A percentile compares a stretch with the other conserved stretches of the same genome.
Evolutionary conservation across 2,329 filamentous ascomycete genomes (phyloP).

Genomic region (Pseudopithomyces chartarum): DNA sequence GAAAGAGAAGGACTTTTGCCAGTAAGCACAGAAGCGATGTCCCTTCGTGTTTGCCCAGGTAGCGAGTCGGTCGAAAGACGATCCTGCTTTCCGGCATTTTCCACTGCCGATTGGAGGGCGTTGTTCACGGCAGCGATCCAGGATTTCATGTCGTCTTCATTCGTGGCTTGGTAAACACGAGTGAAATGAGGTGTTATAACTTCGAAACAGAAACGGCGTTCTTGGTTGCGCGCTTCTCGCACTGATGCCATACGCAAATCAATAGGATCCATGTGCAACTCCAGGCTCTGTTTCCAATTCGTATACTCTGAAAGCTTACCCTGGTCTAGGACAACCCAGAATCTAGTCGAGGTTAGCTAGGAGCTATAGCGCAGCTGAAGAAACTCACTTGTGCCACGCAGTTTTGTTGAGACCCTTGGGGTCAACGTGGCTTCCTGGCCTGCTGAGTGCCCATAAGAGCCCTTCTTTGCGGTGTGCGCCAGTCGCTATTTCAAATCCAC

Average conservation of each 20-base stretch:
- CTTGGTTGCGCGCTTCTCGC: constrained; percentile 90
- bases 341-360: constrained; percentile 60
- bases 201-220: constrained; percentile 96
- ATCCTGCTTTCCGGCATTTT: constrained; percentile 67
- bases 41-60: constrained; percentile 68
- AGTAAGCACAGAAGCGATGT: constrained; percentile 90
- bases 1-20: constrained; percentile 83
- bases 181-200: constrained; percentile 97
- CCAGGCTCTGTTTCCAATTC: constrained; percentile 97
- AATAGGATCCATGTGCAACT: constrained; percentile 97
- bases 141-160: constrained; percentile 95
- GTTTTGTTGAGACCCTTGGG: constrained; percentile 95
- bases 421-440: constrained; percentile 92
- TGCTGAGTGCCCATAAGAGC: constrained; percentile 89
- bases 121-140: constrained; percentile 99
- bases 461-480: constrained; percentile 86
- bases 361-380: not conserved
- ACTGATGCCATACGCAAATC: constrained; percentile 97
- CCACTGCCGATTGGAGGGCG: constrained; percentile 92
- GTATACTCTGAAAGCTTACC: constrained; percentile 97
- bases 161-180: constrained; percentile 95
- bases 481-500: constrained; percentile 55
- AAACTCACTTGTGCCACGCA: constrained; percentile 93
- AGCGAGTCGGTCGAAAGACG: constrained; percentile 58
- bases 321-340: constrained; percentile 98